These are phyloP conservation scores for Mucor plumbeus DNA, from an alignment of 371 early-diverging fungal genomes.

Conservation along the genomic window DNA sequence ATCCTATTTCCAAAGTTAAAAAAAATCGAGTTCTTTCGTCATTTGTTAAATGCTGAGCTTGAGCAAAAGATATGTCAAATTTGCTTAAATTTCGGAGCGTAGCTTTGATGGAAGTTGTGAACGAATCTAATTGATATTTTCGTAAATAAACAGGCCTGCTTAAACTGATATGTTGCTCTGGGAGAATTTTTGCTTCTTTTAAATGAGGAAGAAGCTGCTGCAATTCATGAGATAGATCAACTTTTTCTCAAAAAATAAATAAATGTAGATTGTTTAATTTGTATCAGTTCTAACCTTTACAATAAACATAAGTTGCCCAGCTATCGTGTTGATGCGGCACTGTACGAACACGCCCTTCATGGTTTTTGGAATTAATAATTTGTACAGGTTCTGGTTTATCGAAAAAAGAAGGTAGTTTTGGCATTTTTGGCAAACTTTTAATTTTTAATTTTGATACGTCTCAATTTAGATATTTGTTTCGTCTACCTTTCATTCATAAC, in stretches of 20 bases:
- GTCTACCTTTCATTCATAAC: neutral
- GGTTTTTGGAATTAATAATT: neutral
- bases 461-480: neutral
- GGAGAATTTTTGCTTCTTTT: neutral
- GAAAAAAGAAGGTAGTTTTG: slow-evolving; percentile 18
- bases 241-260: neutral
- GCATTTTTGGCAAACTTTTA: slow-evolving; percentile 7
- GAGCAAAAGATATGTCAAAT: slow-evolving; percentile 46
- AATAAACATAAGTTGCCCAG: slow-evolving; percentile 53
- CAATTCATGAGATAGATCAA: slow-evolving; percentile 13
- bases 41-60: slow-evolving; percentile 39
- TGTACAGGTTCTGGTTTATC: neutral
- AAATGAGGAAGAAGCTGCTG: neutral
- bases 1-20: slow-evolving; percentile 48
- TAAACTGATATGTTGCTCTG: slow-evolving; percentile 43
- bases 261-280: neutral
- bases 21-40: slow-evolving; percentile 53
- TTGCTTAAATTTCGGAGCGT: slow-evolving; percentile 4
- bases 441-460: neutral
- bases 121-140: slow-evolving; percentile 39
- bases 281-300: slow-evolving; percentile 33
- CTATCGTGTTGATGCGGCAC: slow-evolving; percentile 36
- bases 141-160: slow-evolving; percentile 42
- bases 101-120: slow-evolving; percentile 20
- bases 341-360: slow-evolving; percentile 36